A percentile compares a stretch with the other conserved stretches of the same genome.
phyloP scores from a whole-genome alignment of 768 basidiomycete species.

The Naganishia friedmannii region DNA sequence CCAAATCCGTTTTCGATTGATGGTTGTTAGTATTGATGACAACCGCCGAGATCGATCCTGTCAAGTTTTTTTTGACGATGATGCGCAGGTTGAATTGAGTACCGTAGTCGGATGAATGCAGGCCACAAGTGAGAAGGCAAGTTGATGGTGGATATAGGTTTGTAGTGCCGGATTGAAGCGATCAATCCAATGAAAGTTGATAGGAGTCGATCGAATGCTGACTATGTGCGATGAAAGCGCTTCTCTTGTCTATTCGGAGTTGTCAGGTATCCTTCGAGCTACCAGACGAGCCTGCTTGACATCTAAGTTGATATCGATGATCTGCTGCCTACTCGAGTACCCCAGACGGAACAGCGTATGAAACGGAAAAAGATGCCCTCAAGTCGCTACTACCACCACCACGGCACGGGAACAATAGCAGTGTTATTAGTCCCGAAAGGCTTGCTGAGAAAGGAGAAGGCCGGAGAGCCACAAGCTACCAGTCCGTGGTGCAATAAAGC shows the following conservation, averaged over 20 bases:
- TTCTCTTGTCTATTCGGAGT: neutral
- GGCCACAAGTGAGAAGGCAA: no score
- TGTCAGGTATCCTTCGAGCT: neutral
- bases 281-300: neutral
- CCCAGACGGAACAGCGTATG: neutral
- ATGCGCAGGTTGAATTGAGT: no score
- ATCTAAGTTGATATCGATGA: neutral
- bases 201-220: neutral
- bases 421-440: neutral
- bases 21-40: neutral
- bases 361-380: neutral
- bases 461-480: conserved; percentile 18
- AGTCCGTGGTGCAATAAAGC: neutral
- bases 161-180: no score
- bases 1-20: no score
- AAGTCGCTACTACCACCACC: neutral
- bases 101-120: no score
- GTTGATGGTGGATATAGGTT: no score
- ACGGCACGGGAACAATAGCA: conserved; percentile 3
- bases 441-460: neutral
- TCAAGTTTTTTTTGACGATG: neutral
- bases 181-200: no score
- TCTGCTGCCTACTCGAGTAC: neutral
- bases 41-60: neutral
- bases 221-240: neutral